Evolutionary conservation across 768 basidiomycete genomes (phyloP).

Genomic region (Lentinus brumalis): DNA sequence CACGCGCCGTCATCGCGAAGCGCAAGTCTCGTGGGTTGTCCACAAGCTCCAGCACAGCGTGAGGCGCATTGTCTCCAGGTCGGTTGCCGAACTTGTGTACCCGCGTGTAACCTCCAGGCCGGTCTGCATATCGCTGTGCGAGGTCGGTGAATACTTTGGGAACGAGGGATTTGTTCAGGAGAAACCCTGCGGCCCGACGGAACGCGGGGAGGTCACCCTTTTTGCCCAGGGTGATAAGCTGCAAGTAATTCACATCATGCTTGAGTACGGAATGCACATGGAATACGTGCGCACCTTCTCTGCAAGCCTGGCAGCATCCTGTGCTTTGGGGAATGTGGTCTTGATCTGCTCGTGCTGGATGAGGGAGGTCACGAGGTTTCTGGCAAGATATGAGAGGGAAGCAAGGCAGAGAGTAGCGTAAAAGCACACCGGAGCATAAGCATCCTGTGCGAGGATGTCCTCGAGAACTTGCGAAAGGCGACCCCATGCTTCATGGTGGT

Average conservation of each 20-base stretch:
- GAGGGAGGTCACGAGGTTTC: slow-evolving; percentile 92
- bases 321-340: slow-evolving; percentile 94
- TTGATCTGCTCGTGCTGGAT: slow-evolving; percentile 95
- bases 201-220: slow-evolving; percentile 72
- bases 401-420: slow-evolving; percentile 1
- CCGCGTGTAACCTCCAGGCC: slow-evolving; percentile 94
- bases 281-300: slow-evolving; percentile 67
- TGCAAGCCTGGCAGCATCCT: slow-evolving; percentile 86
- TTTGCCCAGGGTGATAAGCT: slow-evolving; percentile 95
- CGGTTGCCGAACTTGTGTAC: slow-evolving; percentile 91
- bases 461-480: slow-evolving; percentile 88
- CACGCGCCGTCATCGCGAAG: slow-evolving; percentile 85
- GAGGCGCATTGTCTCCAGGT: slow-evolving; percentile 89
- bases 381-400: slow-evolving; percentile 34
- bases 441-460: slow-evolving; percentile 89
- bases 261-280: not conserved
- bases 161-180: slow-evolving; percentile 69
- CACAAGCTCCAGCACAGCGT: slow-evolving; percentile 91
- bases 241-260: slow-evolving; percentile 7
- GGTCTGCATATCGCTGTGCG: slow-evolving; percentile 73
- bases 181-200: slow-evolving; percentile 73
- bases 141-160: slow-evolving; percentile 86
- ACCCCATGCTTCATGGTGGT: slow-evolving; percentile 88
- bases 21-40: slow-evolving; percentile 90
- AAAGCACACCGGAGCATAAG: slow-evolving; percentile 81